Conservation (phyloP, 108 stramenopile genomes). For the Cyclotella choctawhatcheeana region DNA sequence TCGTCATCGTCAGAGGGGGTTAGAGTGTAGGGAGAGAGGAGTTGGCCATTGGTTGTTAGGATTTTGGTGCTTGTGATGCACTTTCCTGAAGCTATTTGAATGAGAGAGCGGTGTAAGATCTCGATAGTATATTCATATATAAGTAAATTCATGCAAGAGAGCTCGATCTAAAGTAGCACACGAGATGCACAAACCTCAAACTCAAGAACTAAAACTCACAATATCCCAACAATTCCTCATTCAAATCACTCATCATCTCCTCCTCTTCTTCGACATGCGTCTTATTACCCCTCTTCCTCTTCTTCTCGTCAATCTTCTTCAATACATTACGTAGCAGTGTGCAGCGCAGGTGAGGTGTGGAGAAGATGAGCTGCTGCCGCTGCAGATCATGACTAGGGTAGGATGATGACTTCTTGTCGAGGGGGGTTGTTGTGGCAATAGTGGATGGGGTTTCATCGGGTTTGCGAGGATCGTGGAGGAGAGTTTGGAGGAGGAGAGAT, state of each 20-base stretch:
- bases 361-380: slow-evolving; percentile 24
- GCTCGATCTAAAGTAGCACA: background rate
- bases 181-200: background rate
- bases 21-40: slow-evolving; percentile 6
- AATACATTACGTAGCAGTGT: slow-evolving; percentile 25
- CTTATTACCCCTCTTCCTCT: slow-evolving; percentile 38
- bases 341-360: slow-evolving; percentile 16
- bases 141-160: background rate
- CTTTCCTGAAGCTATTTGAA: slow-evolving; percentile 2
- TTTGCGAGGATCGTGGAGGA: slow-evolving; percentile 15
- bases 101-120: background rate
- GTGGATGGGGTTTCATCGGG: background rate
- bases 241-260: slow-evolving; percentile 31
- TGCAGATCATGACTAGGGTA: background rate
- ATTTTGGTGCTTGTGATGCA: slow-evolving; percentile 10
- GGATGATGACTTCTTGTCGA: background rate
- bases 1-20: slow-evolving; percentile 4
- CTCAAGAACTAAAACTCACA: slow-evolving; percentile 1
- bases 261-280: slow-evolving; percentile 38
- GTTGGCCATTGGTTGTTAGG: slow-evolving; percentile 4
- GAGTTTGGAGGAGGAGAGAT: slow-evolving; percentile 30
- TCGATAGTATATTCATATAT: too few relatives aligned
- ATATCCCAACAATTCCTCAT: slow-evolving; percentile 30
- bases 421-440: background rate
- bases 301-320: slow-evolving; percentile 4